Evolutionary conservation across 139 green algal genomes (phyloP).

Genomic region (Trebouxia sp.): DNA sequence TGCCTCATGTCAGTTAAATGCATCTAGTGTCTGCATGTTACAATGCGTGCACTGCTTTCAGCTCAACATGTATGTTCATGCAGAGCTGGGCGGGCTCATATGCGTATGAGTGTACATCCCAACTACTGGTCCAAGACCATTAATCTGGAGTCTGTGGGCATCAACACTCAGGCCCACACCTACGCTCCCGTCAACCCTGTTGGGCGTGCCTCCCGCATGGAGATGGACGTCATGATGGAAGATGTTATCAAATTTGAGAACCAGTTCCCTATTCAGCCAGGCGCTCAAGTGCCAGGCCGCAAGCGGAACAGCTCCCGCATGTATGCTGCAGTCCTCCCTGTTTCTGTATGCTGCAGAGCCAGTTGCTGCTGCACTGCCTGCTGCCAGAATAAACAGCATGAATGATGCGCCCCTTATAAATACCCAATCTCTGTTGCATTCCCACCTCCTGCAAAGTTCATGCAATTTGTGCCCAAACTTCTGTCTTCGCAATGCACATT

Average conservation of each 20-base stretch:
- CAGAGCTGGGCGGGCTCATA: neutral
- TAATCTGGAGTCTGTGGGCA: slow-evolving; percentile 40
- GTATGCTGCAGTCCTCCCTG: neutral
- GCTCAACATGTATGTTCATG: neutral
- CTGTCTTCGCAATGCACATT: no score
- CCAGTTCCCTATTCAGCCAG: slow-evolving; percentile 8
- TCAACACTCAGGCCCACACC: slow-evolving; percentile 27
- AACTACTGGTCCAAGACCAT: slow-evolving; percentile 39
- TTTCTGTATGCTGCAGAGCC: no score
- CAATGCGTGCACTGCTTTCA: no score
- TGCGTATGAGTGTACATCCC: slow-evolving; percentile 14
- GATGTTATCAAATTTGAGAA: slow-evolving; percentile 29
- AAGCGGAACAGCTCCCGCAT: slow-evolving; percentile 15
- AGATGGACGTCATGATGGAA: slow-evolving; percentile 21
- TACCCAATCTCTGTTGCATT: no score
- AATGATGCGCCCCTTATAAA: no score
- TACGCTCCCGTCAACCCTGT: slow-evolving; percentile 21
- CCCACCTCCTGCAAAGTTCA: no score
- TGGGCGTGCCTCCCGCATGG: slow-evolving; percentile 13
- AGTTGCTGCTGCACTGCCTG: no score
- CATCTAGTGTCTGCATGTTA: no score
- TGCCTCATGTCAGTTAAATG: no score
- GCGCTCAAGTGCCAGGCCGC: neutral
- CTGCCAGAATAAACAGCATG: no score
- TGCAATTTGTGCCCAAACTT: no score